These are phyloP conservation scores for Venturiaceae sp. DNA, from an alignment of 2,329 filamentous ascomycete genomes.

Conservation along the genomic window DNA sequence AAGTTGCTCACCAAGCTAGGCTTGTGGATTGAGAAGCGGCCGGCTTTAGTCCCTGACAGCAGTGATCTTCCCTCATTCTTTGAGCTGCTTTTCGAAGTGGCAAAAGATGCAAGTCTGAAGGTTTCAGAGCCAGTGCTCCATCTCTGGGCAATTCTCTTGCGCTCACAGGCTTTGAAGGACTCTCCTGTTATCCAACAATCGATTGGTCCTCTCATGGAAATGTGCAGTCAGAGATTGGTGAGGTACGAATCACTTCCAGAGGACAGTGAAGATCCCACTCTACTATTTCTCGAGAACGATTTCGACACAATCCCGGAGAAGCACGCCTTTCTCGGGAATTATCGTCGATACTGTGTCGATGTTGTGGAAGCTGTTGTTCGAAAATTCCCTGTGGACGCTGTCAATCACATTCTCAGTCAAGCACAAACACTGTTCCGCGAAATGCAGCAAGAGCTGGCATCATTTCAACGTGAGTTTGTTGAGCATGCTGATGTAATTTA, in stretches of 20 bases:
- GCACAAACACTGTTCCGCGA: constrained; percentile 65
- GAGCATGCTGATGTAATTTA: neutral
- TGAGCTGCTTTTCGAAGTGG: constrained; percentile 66
- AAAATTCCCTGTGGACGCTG: constrained; percentile 71
- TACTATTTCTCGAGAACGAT: constrained; percentile 80
- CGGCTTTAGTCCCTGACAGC: constrained; percentile 52
- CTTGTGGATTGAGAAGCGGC: constrained; percentile 73
- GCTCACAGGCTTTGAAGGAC: constrained; percentile 58
- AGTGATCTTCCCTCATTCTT: constrained; percentile 68
- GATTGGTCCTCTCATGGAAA: constrained; percentile 68
- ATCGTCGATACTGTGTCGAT: constrained; percentile 78
- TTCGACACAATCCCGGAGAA: constrained; percentile 90
- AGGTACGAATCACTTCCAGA: constrained; percentile 82
- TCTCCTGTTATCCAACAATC: constrained; percentile 50
- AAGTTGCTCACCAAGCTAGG: constrained; percentile 86
- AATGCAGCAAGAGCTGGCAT: constrained; percentile 60
- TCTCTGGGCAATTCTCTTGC: constrained; percentile 77
- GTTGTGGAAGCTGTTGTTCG: constrained; percentile 82
- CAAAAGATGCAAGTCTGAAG: constrained; percentile 77
- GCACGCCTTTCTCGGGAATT: constrained; percentile 93
- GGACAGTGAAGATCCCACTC: constrained; percentile 68
- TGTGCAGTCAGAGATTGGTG: constrained; percentile 73
- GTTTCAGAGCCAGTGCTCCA: constrained; percentile 90
- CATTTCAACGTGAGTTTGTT: constrained; percentile 49
- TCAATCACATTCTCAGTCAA: constrained; percentile 75